These are phyloP conservation scores for Colletotrichum plurivorum DNA, from an alignment of 2,329 filamentous ascomycete species.

Conservation along the genomic window DNA sequence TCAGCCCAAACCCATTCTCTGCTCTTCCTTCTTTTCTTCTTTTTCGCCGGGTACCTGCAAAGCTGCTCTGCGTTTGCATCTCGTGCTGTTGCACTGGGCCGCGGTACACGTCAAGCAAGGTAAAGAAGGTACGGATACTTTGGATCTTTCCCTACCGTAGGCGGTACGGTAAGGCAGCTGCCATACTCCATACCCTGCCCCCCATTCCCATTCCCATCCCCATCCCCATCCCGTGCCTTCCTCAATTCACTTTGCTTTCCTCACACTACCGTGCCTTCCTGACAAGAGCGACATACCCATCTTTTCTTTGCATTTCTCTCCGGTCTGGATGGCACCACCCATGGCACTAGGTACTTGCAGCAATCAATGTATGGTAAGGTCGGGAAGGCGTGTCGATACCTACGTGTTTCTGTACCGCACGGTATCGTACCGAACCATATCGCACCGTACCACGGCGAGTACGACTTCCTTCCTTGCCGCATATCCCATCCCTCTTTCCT, in stretches of 20 bases:
- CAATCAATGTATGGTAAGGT: slow-evolving; percentile 14
- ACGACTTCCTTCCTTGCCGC: slow-evolving; percentile 27
- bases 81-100: slow-evolving; percentile 13
- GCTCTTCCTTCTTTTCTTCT: slow-evolving; percentile 21
- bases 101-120: slow-evolving; percentile 1
- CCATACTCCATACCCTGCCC: slow-evolving; percentile 1
- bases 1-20: slow-evolving; percentile 17
- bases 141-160: slow-evolving; percentile 4
- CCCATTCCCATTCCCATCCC: background rate
- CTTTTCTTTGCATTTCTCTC: slow-evolving; percentile 7
- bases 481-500: slow-evolving; percentile 15
- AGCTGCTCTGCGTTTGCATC: slow-evolving; percentile 20
- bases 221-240: too few species aligned
- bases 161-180: slow-evolving; percentile 3
- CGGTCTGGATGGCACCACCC: slow-evolving; percentile 12
- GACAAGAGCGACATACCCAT: slow-evolving; percentile 14
- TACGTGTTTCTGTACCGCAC: background rate
- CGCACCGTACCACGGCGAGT: too few species aligned
- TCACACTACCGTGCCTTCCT: background rate
- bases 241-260: background rate
- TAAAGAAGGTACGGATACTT: slow-evolving; percentile 1
- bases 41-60: slow-evolving; percentile 27
- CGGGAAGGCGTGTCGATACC: slow-evolving; percentile 13
- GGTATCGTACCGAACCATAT: too few species aligned
- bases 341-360: slow-evolving; percentile 31